Percentiles rank a stretch among this genome's conserved stretches.
Conservation (phyloP, 805 yeast genomes). For the Saturnispora quitensis region DNA sequence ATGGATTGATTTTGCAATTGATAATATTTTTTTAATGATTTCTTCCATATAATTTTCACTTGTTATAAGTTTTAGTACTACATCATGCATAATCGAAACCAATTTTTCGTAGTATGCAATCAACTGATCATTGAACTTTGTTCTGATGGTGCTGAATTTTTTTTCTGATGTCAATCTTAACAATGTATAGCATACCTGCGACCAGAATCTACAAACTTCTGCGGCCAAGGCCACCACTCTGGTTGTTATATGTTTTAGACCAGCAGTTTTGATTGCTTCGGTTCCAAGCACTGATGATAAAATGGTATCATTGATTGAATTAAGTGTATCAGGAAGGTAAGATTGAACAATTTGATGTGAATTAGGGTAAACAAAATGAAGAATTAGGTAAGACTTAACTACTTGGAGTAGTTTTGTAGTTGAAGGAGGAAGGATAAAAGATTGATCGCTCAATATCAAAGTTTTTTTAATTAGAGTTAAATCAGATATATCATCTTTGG, state of each 20-base stretch:
- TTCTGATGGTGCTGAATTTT: slow-evolving; percentile 32
- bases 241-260: slow-evolving; percentile 63
- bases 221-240: slow-evolving; percentile 61
- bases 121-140: slow-evolving; percentile 49
- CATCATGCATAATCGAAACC: slow-evolving; percentile 62
- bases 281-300: slow-evolving; percentile 61
- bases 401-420: slow-evolving; percentile 31
- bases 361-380: slow-evolving; percentile 48
- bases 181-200: slow-evolving; percentile 17
- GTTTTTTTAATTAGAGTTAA: slow-evolving; percentile 21
- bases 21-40: slow-evolving; percentile 56
- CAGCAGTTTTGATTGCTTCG: slow-evolving; percentile 68
- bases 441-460: slow-evolving; percentile 40
- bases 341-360: slow-evolving; percentile 24
- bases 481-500: neutral
- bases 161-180: slow-evolving; percentile 17
- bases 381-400: slow-evolving; percentile 44
- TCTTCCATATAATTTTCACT: slow-evolving; percentile 44
- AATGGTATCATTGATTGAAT: slow-evolving; percentile 43
- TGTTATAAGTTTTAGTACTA: slow-evolving; percentile 20
- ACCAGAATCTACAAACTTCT: slow-evolving; percentile 48
- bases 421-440: slow-evolving; percentile 51
- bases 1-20: slow-evolving; percentile 50
- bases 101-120: slow-evolving; percentile 53
- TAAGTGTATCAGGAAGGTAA: slow-evolving; percentile 32